These are phyloP conservation scores for Rhexocercosporidium sp. DNA, from an alignment of 2,329 filamentous ascomycete genomes.

Conservation along the genomic window DNA sequence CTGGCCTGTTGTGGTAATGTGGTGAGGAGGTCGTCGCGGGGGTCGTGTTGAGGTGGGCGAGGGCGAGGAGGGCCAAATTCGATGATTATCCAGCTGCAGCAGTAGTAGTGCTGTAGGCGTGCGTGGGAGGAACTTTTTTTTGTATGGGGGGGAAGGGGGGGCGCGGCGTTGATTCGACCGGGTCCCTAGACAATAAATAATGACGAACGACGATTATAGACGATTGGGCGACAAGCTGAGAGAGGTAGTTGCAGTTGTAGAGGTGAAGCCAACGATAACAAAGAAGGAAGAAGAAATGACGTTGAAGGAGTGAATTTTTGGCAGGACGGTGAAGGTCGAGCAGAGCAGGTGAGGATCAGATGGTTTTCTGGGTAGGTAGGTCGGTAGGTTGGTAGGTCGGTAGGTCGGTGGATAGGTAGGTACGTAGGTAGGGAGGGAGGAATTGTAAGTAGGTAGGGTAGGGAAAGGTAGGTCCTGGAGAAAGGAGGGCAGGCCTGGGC, in stretches of 20 bases:
- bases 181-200: neutral
- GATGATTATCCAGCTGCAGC: conserved; percentile 11
- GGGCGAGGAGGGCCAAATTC: too few relatives aligned
- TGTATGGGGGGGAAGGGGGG: neutral
- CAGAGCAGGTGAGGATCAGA: neutral
- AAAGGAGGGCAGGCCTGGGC: too few relatives aligned
- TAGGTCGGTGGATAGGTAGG: neutral
- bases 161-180: neutral
- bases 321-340: neutral
- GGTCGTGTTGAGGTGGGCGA: neutral
- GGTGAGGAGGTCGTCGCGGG: neutral
- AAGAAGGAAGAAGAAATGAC: conserved; percentile 1
- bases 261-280: neutral
- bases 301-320: neutral
- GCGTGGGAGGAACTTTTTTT: conserved; percentile 9
- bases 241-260: neutral
- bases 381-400: neutral
- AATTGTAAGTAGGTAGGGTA: neutral
- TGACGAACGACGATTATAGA: neutral
- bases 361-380: neutral
- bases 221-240: neutral
- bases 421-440: neutral
- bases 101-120: too few relatives aligned
- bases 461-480: neutral
- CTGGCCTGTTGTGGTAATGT: conserved; percentile 5